Conservation (phyloP, 2,329 filamentous ascomycete genomes). For the Botrytis sinoallii region DNA sequence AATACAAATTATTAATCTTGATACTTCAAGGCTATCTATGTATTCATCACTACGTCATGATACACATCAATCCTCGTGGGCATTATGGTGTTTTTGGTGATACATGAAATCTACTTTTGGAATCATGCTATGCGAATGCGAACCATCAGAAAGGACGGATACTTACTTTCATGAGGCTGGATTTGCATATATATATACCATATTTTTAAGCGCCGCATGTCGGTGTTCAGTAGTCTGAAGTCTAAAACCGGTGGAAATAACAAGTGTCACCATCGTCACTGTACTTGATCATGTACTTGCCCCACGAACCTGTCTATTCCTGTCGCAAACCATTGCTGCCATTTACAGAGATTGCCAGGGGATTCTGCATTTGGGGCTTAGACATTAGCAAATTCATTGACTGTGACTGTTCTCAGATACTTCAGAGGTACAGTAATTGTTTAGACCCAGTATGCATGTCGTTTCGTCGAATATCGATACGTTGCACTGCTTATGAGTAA, state of each 20-base stretch:
- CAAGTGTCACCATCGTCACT: background rate
- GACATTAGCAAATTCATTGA: background rate
- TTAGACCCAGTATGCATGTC: background rate
- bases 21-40: background rate
- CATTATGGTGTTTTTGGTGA: background rate
- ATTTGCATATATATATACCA: background rate
- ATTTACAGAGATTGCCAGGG: background rate
- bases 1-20: background rate
- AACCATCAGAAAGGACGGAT: background rate
- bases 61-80: background rate
- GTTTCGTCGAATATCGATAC: background rate
- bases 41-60: background rate
- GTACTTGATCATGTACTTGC: conserved; percentile 2
- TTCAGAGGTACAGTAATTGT: background rate
- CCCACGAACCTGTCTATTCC: background rate
- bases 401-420: background rate
- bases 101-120: background rate
- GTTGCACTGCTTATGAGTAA: background rate
- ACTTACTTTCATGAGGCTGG: background rate
- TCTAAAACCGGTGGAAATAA: background rate
- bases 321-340: background rate
- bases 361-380: background rate
- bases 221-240: background rate
- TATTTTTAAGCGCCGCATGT: background rate
- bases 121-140: background rate